phyloP scores from a whole-genome alignment of 1,284 basidiomycete genomes.

The Cutaneotrichosporon sp. region DNA sequence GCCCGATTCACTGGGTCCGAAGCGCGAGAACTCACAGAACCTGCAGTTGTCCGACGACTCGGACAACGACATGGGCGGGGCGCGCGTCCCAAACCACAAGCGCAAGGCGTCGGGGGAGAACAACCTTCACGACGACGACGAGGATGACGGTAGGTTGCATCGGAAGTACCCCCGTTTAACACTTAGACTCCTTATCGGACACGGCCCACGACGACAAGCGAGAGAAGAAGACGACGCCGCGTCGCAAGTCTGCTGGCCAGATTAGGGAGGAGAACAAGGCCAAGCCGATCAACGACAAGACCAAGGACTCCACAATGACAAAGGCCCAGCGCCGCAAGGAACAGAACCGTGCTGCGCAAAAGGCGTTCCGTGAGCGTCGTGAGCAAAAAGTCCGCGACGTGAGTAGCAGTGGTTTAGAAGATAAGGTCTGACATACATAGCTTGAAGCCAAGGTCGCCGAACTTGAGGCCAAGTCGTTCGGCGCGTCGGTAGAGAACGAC shows the following conservation, averaged over 20 bases:
- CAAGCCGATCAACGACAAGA: conserved; percentile 12
- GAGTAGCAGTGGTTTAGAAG: conserved; percentile 15
- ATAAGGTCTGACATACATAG: conserved; percentile 16
- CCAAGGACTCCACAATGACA: conserved; percentile 13
- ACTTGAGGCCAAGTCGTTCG: conserved; percentile 44
- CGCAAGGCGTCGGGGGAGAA: conserved; percentile 23
- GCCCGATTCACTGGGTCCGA: conserved; percentile 20
- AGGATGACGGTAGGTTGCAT: conserved; percentile 37
- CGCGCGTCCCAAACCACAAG: conserved; percentile 21
- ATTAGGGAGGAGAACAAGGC: conserved; percentile 8
- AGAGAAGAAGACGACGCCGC: conserved; percentile 8
- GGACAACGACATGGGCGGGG: conserved; percentile 5
- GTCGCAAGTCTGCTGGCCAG: conserved; percentile 6
- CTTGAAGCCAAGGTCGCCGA: conserved; percentile 47
- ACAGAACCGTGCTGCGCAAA: conserved; percentile 49
- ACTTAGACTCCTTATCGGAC: conserved; percentile 33
- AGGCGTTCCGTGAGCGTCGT: conserved; percentile 48
- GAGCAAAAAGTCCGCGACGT: conserved; percentile 48
- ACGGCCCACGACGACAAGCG: conserved; percentile 41
- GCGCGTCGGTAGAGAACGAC: conserved; percentile 46
- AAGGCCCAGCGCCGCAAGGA: conserved; percentile 48
- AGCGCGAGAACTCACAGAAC: background rate
- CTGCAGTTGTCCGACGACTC: conserved; percentile 12
- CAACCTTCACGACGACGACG: conserved; percentile 9
- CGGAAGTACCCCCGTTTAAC: too few species aligned